Base-by-base conservation (phyloP, 345 rosid species). In the Xanthoceras sorbifolium region DNA sequence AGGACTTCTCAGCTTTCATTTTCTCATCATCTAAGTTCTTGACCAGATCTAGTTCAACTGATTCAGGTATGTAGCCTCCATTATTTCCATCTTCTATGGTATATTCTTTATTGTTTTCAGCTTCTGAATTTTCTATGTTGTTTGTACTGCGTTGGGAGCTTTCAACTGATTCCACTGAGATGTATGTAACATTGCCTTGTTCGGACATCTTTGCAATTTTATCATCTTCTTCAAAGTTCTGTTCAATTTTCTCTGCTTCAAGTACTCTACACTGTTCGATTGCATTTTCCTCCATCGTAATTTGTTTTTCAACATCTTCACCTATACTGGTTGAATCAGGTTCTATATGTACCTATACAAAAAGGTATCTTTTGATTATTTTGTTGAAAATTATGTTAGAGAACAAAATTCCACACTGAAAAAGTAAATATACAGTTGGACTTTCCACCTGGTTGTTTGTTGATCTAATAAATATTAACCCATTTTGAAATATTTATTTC, bases 281-380 rank as follows among this genome's bases (percentile, higher is more conserved):
- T 44, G 50, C 26, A 17, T 52, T 76, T 65, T 74, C 38, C 40
- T 40, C 77, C 67, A 73, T 54, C 0, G 28, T 22, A 46, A 22
- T 72, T 60, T 63, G 38, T 57, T 78, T 74, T 44, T 52, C 75
- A 59, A 65, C 59, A 65, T 74, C 72, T 67, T 83, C 72, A 57
- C 66, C 69, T 73, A 25, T 40, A 67, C 34, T 48, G 15, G 38
- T 64, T 63, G 59, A 28, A 31, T 76, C 77, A 22, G 28, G 70
- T 48, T 85, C 86, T 75, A 76, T 82, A 32, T 0, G 7, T 64
- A 29, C 81, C 88, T 87, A 79, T 26, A 54, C 14, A 65, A 74
- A 60, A 75, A 71, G 74, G 67, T 23, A 60, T 42, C 59, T 75
- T 74, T 25, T 34, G 34, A 4, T 36, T 28, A 44, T 8, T 38